Percentiles rank a stretch among this genome's conserved stretches.
These are phyloP conservation scores for Cicer chorassanicum DNA, from an alignment of 306 rosid genomes.

Conservation along the genomic window DNA sequence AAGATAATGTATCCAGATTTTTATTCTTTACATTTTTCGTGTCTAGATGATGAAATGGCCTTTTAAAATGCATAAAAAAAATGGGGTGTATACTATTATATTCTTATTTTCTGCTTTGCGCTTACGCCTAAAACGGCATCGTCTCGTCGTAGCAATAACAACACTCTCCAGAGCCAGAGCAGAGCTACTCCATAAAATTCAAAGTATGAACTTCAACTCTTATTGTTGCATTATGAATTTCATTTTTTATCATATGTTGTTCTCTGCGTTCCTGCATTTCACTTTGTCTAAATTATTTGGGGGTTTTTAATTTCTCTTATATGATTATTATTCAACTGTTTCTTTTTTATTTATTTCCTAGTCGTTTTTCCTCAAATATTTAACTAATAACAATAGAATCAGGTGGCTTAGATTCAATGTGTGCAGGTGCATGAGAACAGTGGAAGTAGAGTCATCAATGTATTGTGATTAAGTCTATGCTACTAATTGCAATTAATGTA, in stretches of 20 bases:
- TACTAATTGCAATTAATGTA: constrained; percentile 22
- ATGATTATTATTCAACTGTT: too few relatives aligned
- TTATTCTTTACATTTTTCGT: too few relatives aligned
- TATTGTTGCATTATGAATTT: background rate
- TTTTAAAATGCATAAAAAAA: background rate
- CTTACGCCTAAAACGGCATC: background rate
- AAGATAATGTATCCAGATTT: too few relatives aligned
- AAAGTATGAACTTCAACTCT: background rate
- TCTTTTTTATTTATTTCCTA: too few relatives aligned
- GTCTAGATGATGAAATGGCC: background rate
- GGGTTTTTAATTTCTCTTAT: too few relatives aligned
- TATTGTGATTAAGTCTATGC: constrained; percentile 19
- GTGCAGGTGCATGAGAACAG: background rate
- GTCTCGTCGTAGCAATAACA: background rate
- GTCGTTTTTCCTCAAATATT: too few relatives aligned
- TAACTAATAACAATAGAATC: background rate
- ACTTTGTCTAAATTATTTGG: too few relatives aligned
- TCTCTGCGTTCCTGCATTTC: background rate
- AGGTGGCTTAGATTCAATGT: constrained; percentile 15
- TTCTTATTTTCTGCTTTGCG: too few relatives aligned
- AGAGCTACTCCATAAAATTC: too few relatives aligned
- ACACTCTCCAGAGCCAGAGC: background rate
- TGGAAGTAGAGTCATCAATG: background rate
- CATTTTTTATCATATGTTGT: background rate
- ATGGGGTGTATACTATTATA: background rate